Evolutionary conservation across 2,329 filamentous ascomycete species (phyloP).

Genomic region (Scedosporium minutisporum): DNA sequence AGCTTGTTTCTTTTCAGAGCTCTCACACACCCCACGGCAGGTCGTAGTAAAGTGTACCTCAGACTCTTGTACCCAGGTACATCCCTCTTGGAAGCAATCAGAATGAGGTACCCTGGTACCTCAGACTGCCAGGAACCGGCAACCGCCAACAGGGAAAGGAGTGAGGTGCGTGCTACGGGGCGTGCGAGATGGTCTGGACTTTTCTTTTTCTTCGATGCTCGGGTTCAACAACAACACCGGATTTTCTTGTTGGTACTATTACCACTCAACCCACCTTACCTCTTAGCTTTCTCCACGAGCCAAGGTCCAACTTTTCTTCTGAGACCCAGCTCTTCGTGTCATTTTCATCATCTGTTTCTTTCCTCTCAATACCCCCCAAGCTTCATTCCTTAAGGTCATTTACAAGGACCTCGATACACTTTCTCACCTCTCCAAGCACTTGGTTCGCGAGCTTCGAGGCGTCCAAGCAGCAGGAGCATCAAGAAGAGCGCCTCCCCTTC

Average conservation of each 20-base stretch:
- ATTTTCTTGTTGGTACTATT: background rate
- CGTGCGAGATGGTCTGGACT: slow-evolving; percentile 5
- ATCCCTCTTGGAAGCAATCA: background rate
- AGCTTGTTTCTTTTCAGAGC: background rate
- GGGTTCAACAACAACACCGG: slow-evolving; percentile 6
- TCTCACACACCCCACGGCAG: background rate
- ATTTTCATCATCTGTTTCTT: slow-evolving; percentile 1
- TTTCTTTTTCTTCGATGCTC: slow-evolving; percentile 1
- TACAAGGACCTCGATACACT: no score
- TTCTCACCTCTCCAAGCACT: background rate
- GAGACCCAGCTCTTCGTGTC: background rate
- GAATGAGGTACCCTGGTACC: no score
- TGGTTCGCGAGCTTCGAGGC: background rate
- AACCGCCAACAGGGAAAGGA: background rate
- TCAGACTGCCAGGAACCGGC: background rate
- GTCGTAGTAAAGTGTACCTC: background rate
- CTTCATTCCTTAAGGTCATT: background rate
- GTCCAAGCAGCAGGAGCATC: background rate
- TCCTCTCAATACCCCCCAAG: background rate
- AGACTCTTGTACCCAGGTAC: background rate
- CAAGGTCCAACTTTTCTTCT: slow-evolving; percentile 2
- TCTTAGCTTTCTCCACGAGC: background rate
- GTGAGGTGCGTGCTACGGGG: background rate
- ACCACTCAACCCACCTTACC: background rate
- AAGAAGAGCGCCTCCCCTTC: background rate